Conservation (phyloP, 1,139 yeast genomes). For the Ogataea hybrid region DNA sequence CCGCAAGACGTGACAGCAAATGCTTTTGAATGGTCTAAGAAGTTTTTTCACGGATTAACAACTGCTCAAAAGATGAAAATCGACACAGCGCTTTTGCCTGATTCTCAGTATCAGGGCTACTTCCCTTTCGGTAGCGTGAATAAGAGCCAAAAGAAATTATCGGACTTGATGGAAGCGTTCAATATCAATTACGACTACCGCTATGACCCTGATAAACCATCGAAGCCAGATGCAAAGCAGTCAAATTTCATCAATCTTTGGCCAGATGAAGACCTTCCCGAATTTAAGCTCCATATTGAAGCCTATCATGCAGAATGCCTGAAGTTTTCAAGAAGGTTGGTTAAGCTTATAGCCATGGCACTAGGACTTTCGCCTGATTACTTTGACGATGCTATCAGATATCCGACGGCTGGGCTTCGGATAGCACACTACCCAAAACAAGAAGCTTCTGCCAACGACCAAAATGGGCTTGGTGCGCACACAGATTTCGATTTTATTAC, state of each 20-base stretch:
- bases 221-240: constrained; percentile 9
- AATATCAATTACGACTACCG: constrained; percentile 20
- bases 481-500: constrained; percentile 36
- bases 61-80: constrained; percentile 22
- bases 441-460: constrained; percentile 20
- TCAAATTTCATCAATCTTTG: constrained; percentile 22
- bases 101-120: constrained; percentile 28
- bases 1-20: constrained; percentile 16
- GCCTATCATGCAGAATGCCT: constrained; percentile 22
- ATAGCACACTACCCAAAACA: constrained; percentile 34
- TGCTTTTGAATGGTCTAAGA: constrained; percentile 27
- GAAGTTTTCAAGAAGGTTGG: constrained; percentile 25
- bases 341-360: constrained; percentile 31
- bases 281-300: constrained; percentile 23
- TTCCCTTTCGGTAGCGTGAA: constrained; percentile 11
- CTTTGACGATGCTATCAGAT: constrained; percentile 25
- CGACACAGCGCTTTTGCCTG: constrained; percentile 27
- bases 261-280: constrained; percentile 30
- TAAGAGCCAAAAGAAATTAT: constrained; percentile 13
- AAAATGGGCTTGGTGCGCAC: constrained; percentile 36
- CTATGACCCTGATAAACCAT: constrained; percentile 6
- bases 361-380: constrained; percentile 30
- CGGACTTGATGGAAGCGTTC: constrained; percentile 32
- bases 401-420: constrained; percentile 27
- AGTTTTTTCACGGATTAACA: constrained; percentile 21